Percentiles rank a stretch among this genome's conserved stretches.
Conservation (phyloP, 176 grass and related monocot species). For the Dendrocalamus sinicus region DNA sequence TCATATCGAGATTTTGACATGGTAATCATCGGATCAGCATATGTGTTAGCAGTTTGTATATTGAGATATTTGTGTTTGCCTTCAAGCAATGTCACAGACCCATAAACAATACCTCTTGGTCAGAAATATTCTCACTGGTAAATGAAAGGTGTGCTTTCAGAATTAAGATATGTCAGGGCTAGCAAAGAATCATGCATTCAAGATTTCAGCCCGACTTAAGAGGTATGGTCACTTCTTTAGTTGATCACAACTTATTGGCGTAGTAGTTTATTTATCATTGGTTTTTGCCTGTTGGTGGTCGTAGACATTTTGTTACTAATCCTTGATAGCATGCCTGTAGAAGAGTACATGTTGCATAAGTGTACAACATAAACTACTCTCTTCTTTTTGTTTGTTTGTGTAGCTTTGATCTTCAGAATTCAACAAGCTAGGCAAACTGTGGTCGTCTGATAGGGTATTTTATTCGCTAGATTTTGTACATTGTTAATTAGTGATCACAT, state of each 20-base stretch:
- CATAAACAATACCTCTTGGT: constrained; percentile 53
- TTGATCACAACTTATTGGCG: background rate
- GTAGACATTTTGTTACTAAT: background rate
- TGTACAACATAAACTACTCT: too few species aligned
- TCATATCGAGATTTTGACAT: too few species aligned
- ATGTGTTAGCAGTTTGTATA: too few species aligned
- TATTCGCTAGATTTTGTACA: too few species aligned
- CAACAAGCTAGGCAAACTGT: too few species aligned
- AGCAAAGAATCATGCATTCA: constrained; percentile 47
- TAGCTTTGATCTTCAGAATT: too few species aligned
- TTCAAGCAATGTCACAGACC: constrained; percentile 36
- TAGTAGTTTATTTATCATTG: background rate
- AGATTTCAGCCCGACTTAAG: background rate
- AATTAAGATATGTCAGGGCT: constrained; percentile 54
- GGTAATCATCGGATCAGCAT: too few species aligned
- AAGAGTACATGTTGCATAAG: background rate
- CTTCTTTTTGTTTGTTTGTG: too few species aligned
- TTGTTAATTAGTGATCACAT: too few species aligned
- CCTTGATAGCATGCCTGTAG: background rate
- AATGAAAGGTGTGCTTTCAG: constrained; percentile 57
- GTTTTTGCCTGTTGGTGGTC: too few species aligned
- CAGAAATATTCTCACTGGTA: constrained; percentile 57
- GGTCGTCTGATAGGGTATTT: too few species aligned
- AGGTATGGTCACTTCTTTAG: background rate
- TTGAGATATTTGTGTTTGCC: background rate